phyloP scores from a whole-genome alignment of 78 protist genomes.

The Tieghemostelium lacteum region DNA sequence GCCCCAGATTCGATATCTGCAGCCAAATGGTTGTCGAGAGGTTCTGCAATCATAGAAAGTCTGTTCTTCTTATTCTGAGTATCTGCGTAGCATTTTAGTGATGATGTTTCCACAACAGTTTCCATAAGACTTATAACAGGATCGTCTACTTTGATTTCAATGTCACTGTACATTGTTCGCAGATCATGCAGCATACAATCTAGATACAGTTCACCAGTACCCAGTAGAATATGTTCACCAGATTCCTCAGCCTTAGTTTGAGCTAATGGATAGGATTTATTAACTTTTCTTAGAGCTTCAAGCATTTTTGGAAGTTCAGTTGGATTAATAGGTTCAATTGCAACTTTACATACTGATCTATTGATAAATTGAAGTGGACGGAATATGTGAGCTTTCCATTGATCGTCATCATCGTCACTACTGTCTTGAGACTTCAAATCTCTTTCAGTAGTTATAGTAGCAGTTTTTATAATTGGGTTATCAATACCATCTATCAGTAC shows the following conservation, averaged over 20 bases:
- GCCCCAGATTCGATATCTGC: conserved; percentile 91
- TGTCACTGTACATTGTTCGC: conserved; percentile 86
- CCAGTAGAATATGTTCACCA: conserved; percentile 97
- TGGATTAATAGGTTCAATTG: conserved; percentile 97
- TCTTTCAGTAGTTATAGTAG: conserved; percentile 76
- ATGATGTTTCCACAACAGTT: conserved; percentile 96
- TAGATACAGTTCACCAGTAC: conserved; percentile 99
- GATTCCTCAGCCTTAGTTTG: conserved; percentile 95
- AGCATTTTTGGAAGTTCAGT: conserved; percentile 98
- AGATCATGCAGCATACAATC: conserved; percentile 98
- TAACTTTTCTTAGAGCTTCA: conserved; percentile 94
- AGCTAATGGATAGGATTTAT: conserved; percentile 95
- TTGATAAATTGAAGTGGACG: conserved; percentile 82
- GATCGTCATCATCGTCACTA: neutral
- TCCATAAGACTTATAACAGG: conserved; percentile 96
- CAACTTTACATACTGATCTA: conserved; percentile 91
- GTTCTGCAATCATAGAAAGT: conserved; percentile 97
- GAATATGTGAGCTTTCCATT: conserved; percentile 59
- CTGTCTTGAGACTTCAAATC: neutral
- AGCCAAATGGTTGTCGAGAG: conserved; percentile 95
- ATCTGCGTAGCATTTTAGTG: conserved; percentile 95
- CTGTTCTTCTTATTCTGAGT: conserved; percentile 96
- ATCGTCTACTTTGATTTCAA: conserved; percentile 97
- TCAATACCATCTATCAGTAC: conserved; percentile 97
- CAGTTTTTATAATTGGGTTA: conserved; percentile 89